Base-by-base conservation (phyloP, 2,329 filamentous ascomycete genomes). In the Incumbomyces delicatus region DNA sequence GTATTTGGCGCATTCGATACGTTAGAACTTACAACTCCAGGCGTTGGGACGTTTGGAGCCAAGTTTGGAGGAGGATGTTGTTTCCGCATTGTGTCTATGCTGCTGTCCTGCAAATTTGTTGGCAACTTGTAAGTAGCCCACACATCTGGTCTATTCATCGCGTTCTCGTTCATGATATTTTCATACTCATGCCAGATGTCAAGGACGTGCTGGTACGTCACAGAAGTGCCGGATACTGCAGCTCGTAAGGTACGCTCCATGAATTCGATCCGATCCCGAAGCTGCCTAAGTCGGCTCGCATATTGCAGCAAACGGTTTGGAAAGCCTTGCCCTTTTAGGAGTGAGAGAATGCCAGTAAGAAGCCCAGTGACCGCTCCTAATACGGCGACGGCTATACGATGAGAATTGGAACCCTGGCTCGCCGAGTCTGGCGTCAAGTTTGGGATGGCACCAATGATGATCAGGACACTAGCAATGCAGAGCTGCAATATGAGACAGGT, bases 181-280 rank as follows among this genome's bases (percentile, higher is more conserved):
- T 44, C 41, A 17, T 20, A 44, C 13, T 44, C 41, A 30, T 34
- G 30, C 41, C 41, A 44, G 11, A 44, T 17, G 17, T 36, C 41
- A 10, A 44, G 30, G 6, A 44, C 30, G 14, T 44, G n/a, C 31
- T 35, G 41, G 35, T 44, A 36, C 4, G 41, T 44, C 3, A 44
- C 31, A 8, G 22, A 13, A 2, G 20, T 16, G 31, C 41, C 6
- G 6, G 17, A 2, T 22, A 44, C 22, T 20, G 10, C 14, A 4
- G 41, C 41, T 11, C 41, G 30, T 20, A 44, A 32, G 6, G 30
- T 18, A 20, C 41, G 41, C 18, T 44, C 41, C 41, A 35, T 33
- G 16, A 44, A 44, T 13, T 44, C 41, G 30, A 44, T 44, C 17
- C 27, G 34, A 17, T 44, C 41, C 16, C 41, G 41, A 8, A 44